Evolutionary conservation across 2,329 filamentous ascomycete genomes (phyloP), one percentile per base, ranked within the genome.

Genomic region (Paramyrothecium roridum): DNA sequence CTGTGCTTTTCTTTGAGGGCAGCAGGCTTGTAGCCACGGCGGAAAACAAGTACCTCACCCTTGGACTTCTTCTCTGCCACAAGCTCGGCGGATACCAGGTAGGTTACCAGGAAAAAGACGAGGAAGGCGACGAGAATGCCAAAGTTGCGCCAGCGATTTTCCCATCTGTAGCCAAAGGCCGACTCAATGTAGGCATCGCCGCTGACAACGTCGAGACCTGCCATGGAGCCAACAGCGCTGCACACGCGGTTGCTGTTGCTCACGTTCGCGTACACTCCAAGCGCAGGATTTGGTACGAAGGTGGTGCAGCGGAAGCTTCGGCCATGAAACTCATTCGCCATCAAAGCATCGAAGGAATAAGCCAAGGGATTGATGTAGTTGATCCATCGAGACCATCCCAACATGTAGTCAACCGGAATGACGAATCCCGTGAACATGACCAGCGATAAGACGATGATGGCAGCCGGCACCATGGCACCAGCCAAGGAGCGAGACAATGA

Each of bases 341-440:
- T 48, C 16, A 48, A 6, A 12, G 20, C 20, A 19, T 48, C 46
- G 63, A 88, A 89, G 1, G 77, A 83, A 59, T 88, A 89, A 1
- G 79, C 80, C 13, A 88, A 79, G 2, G 85, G 84, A 56, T 88
- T 80, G 48, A 88, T 70, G 60, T 85, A 87, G 57, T 82, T 83
- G 58, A 89, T 84, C 86, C 86, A 89, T 37, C 82, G 74, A 47
- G 81, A 82, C 84, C 85, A 89, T 1, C 78, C 80, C 23, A 82
- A 75, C 82, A 84, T 88, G 65, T 67, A 61, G 12, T 63, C 54
- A n/a, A 64, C 53, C 0, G 67, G 65, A n/a, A 77, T 70, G 12
- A 71, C 64, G 59, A 85, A 81, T 56, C 79, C 82, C 2, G 81
- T 83, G 64, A 65, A 70, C 3, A 69, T 61, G 21, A 65, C 58